Base-by-base conservation (phyloP, 169 alveolate species). In the Eimeria falciformis region DNA sequence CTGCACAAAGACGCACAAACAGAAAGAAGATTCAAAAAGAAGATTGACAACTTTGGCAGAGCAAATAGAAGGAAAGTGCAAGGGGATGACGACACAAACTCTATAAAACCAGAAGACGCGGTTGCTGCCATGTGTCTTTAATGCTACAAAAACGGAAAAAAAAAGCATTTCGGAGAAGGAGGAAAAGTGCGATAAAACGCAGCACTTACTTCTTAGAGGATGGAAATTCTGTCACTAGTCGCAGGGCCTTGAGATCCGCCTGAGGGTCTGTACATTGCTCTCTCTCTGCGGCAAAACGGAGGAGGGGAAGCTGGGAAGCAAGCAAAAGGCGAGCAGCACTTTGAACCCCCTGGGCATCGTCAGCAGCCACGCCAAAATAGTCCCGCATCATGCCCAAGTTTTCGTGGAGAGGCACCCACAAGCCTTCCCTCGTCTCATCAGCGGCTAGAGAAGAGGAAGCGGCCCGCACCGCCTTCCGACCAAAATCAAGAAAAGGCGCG, bases 331-430 rank as follows among this genome's bases (percentile, higher is more conserved):
- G 23, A 11, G 83, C 83, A 18, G 83, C 83, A 27, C 56, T 71
- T 18, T 56, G 53, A 9, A 71, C 83, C 4, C 83, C 83, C 33
- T 43, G 83, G 11, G 53, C 56, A 37, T 71, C 83, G 25, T 71
- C 83, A 7, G 58, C 83, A 37, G 83, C 37, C 25, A 71, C 58
- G 27, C 83, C 83, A 7, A 71, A 27, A 29, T 37, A 23, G 29
- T 71, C 83, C 50, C 83, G 14, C 0, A 43, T 37, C 27, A 33
- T 7, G 5, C 83, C 83, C 9, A 71, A 9, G 9, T 71, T 14
- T 2, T 27, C 83, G 25, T 71, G 83, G 0, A 71, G 83, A 71
- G 83, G 83, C 23, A 71, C 83, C 83, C 83, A 71, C n/a, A 71
- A 18, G 25, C 58, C 56, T 18, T 71, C 83, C 40, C 83, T 27